Conservation (phyloP, 2,329 filamentous ascomycete genomes). For the Fusarium compactum region DNA sequence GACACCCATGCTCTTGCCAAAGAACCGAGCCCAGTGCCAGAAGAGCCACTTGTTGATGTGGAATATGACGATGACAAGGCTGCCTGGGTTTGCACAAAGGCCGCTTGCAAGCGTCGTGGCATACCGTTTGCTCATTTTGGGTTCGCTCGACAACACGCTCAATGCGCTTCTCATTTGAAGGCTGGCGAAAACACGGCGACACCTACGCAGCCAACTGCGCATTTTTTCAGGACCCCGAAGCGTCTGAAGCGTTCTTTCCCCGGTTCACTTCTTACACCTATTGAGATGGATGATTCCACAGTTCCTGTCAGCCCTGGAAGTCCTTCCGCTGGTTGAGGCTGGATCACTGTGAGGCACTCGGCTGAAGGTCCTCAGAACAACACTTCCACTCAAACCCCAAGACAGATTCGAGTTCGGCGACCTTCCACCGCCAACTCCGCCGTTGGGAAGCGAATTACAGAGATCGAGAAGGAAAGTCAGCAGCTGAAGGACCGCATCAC, state of each 20-base stretch:
- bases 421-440: neutral
- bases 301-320: conserved; percentile 16
- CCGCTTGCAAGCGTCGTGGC: neutral
- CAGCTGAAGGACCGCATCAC: conserved; percentile 28
- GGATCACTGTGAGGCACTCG: neutral
- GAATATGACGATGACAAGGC: neutral
- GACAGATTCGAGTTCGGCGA: neutral
- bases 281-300: neutral
- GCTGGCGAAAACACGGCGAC: neutral
- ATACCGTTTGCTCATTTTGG: neutral
- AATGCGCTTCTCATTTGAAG: neutral
- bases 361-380: neutral
- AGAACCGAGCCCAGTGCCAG: neutral
- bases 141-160: neutral
- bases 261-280: conserved; percentile 8
- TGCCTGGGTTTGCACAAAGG: conserved; percentile 5
- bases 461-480: conserved; percentile 10
- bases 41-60: neutral
- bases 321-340: conserved; percentile 34
- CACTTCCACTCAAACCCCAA: neutral
- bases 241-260: neutral
- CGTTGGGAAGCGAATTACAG: conserved; percentile 9
- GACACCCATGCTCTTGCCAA: conserved; percentile 5
- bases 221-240: conserved; percentile 3
- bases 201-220: neutral